A percentile compares a stretch with the other conserved stretches of the same genome.
phyloP scores from a whole-genome alignment of 2,329 filamentous ascomycete genomes.

The Madurella fahalii region DNA sequence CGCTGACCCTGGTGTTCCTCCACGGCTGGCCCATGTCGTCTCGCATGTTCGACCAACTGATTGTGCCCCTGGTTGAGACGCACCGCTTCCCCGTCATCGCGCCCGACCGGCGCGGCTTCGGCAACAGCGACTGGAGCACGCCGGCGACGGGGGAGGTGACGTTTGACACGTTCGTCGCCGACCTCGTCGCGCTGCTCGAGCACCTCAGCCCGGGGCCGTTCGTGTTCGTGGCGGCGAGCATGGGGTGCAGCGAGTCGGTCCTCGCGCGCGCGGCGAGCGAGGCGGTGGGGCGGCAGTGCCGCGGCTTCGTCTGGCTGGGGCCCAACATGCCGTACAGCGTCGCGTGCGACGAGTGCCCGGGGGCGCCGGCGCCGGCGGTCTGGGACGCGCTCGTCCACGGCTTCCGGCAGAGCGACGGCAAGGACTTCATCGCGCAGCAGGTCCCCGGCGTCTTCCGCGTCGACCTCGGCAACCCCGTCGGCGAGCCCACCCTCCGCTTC shows the following conservation, averaged over 20 bases:
- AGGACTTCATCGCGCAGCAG: conserved; percentile 3
- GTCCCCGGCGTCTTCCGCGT: conserved; percentile 11
- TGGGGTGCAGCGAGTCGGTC: conserved; percentile 17
- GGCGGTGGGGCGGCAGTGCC: conserved; percentile 10
- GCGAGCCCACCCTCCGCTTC: conserved; percentile 7
- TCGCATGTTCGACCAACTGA: conserved; percentile 23
- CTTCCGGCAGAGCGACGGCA: conserved; percentile 1
- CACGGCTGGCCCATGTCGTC: conserved; percentile 26
- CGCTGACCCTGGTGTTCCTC: conserved; percentile 21
- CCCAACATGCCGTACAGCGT: conserved; percentile 18
- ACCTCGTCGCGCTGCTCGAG: conserved; percentile 14
- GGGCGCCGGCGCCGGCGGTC: background rate
- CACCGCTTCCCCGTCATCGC: conserved; percentile 18
- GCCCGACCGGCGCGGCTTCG: conserved; percentile 21
- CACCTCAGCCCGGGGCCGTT: conserved; percentile 9
- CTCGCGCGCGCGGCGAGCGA: conserved; percentile 2
- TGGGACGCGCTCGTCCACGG: conserved; percentile 9
- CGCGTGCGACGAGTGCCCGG: conserved; percentile 3
- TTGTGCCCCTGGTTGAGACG: conserved; percentile 20
- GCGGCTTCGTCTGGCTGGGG: conserved; percentile 21
- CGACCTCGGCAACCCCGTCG: conserved; percentile 8
- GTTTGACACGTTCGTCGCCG: conserved; percentile 17
- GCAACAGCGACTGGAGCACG: conserved; percentile 13
- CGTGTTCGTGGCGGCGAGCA: conserved; percentile 20
- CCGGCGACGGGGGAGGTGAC: conserved; percentile 10